Conservation (phyloP, 2,329 filamentous ascomycete species). For the Dothiorella sarmentorum region DNA sequence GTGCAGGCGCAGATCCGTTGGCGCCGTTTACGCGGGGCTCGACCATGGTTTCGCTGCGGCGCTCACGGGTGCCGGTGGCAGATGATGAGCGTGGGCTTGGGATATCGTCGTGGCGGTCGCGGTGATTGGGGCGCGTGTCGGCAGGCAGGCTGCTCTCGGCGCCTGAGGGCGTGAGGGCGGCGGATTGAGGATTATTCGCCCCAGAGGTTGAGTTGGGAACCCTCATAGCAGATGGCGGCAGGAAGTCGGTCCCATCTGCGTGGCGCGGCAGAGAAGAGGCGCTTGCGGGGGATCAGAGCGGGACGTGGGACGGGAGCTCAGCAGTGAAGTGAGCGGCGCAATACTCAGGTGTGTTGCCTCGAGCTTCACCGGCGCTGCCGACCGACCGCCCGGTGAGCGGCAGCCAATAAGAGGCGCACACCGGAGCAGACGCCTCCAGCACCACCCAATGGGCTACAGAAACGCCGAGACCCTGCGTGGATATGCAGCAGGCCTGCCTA, state of each 20-base stretch:
- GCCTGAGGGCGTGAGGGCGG: background rate
- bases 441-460: background rate
- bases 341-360: no score
- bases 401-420: conserved; percentile 1
- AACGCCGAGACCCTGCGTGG: background rate
- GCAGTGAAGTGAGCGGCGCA: background rate
- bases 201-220: conserved; percentile 13
- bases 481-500: no score
- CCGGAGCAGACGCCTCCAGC: background rate
- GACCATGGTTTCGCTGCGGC: background rate
- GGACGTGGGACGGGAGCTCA: background rate
- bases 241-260: conserved; percentile 4
- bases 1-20: background rate
- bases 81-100: conserved; percentile 15
- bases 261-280: background rate
- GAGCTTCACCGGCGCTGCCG: background rate
- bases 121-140: background rate
- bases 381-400: conserved; percentile 3
- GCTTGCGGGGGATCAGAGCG: background rate
- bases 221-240: conserved; percentile 8
- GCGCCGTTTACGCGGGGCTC: conserved; percentile 12
- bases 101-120: background rate
- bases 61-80: conserved; percentile 4
- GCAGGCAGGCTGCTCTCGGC: background rate
- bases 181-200: conserved; percentile 3